Percentiles rank a stretch among this genome's conserved stretches.
Conservation (phyloP, 1,139 yeast genomes). For the Suhomyces terraborum region DNA sequence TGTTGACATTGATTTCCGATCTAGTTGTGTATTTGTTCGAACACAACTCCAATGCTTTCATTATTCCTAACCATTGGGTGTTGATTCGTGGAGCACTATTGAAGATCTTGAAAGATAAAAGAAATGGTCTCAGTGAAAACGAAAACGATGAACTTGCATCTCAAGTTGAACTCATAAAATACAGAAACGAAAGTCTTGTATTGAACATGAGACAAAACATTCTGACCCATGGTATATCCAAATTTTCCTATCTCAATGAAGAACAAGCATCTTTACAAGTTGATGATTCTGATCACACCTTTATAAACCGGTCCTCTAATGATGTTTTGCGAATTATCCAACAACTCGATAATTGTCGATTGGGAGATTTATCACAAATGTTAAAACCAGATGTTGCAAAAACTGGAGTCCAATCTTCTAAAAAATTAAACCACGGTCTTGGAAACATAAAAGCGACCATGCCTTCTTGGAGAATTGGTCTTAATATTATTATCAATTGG, state of each 20-base stretch:
- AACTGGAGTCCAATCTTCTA: not conserved
- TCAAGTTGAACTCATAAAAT: slow-evolving; percentile 62
- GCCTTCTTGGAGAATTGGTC: slow-evolving; percentile 42
- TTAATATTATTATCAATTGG: slow-evolving; percentile 51
- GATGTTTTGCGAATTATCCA: slow-evolving; percentile 38
- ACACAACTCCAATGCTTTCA: slow-evolving; percentile 65
- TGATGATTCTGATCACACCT: slow-evolving; percentile 16
- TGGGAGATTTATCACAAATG: slow-evolving; percentile 33
- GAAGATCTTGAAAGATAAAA: slow-evolving; percentile 36
- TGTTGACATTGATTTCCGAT: slow-evolving; percentile 32
- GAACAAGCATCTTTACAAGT: not conserved
- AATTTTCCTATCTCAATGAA: slow-evolving; percentile 1
- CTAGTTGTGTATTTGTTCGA: slow-evolving; percentile 54
- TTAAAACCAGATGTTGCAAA: slow-evolving; percentile 27
- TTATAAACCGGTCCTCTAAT: slow-evolving; percentile 32
- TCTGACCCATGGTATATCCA: not conserved
- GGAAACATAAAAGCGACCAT: slow-evolving; percentile 6
- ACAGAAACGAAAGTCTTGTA: slow-evolving; percentile 72
- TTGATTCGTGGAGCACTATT: slow-evolving; percentile 48
- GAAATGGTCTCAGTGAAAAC: slow-evolving; percentile 22
- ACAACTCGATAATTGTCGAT: slow-evolving; percentile 35
- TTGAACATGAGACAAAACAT: slow-evolving; percentile 39
- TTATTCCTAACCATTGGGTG: slow-evolving; percentile 78
- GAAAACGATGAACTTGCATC: slow-evolving; percentile 41
- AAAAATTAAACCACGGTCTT: not conserved